A percentile compares a stretch with the other conserved stretches of the same genome.
These are phyloP conservation scores for Nakaseomyces kungkrabaensis DNA, from an alignment of 1,139 yeast species.

Conservation along the genomic window DNA sequence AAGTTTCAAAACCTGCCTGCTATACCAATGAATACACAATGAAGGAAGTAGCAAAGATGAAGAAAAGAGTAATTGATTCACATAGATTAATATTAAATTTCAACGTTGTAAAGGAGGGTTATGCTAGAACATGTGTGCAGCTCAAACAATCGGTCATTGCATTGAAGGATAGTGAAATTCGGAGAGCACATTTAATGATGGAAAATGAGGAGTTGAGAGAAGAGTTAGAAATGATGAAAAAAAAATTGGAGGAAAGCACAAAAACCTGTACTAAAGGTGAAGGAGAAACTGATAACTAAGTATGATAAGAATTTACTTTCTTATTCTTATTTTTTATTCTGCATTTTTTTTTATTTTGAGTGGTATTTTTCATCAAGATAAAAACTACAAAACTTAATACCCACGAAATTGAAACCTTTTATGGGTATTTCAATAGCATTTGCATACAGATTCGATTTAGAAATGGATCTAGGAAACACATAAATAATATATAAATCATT, in stretches of 20 bases:
- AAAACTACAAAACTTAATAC: background rate
- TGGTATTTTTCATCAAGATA: background rate
- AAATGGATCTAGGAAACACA: background rate
- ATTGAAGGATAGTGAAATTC: constrained; percentile 30
- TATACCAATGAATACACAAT: constrained; percentile 16
- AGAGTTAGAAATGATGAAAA: constrained; percentile 10
- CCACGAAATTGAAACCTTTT: background rate
- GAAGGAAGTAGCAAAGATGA: constrained; percentile 22
- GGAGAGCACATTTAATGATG: constrained; percentile 26
- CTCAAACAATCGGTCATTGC: constrained; percentile 27
- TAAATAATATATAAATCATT: background rate
- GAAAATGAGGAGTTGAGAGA: constrained; percentile 24
- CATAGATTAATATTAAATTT: constrained; percentile 27
- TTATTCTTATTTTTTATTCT: background rate
- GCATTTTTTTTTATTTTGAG: background rate
- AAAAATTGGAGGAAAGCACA: constrained; percentile 1
- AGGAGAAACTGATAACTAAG: background rate
- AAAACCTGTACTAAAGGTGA: background rate
- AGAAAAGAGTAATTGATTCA: constrained; percentile 26
- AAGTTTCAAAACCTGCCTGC: background rate
- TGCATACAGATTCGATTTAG: background rate
- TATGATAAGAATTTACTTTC: background rate
- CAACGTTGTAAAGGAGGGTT: constrained; percentile 27
- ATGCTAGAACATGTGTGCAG: constrained; percentile 27
- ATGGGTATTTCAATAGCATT: background rate